Base-by-base conservation (phyloP, 208 protist species). In the Crithidia sp. region DNA sequence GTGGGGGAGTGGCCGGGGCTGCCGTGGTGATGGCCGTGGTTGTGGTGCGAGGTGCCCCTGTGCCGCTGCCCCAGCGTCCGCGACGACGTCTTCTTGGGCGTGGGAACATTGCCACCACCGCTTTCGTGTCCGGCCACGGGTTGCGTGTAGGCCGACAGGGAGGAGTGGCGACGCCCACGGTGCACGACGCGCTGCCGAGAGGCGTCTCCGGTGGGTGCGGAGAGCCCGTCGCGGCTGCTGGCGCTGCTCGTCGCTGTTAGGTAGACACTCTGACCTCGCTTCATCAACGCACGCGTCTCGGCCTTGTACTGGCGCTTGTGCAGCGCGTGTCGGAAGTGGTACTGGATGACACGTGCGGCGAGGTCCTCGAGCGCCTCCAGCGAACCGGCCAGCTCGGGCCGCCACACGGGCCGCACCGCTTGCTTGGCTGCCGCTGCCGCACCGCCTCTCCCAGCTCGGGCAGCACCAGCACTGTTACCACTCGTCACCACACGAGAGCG, bases 271-370 rank as follows among this genome's bases (percentile, higher is more conserved):
- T 81, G 70, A 14, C 74, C 61, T 2, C 54, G 68, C 2, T 58
- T 37, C 37, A 81, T 49, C 8, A 86, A 50, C 17, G 69, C 66
- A 0, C 62, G 71, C 37, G 79, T 88, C 50, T 71, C 83, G 8
- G 69, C 66, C 12, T 49, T 59, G 65, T 73, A 87, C 17, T 54
- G 72, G 44, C 81, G 89, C 3, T 77, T 71, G 39, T 70, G 41
- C 39, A 41, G 64, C 45, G 83, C 85, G 5, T 60, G 47, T 17
- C 83, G 78, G 67, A 76, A 95, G 43, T 72, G 78, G 45, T 86
- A 71, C 69, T 95, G 91, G 68, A 95, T 91, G 28, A 93, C 68
- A 17, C 76, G 83, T 2, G 88, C 91, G 0, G 91, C 86, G 60
- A 83, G 74, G 5, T 93, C 84, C 59, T 85, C 74, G 14, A 80